phyloP scores from a whole-genome alignment of 2,329 filamentous ascomycete species.

The Cordyceps fumosorosea region DNA sequence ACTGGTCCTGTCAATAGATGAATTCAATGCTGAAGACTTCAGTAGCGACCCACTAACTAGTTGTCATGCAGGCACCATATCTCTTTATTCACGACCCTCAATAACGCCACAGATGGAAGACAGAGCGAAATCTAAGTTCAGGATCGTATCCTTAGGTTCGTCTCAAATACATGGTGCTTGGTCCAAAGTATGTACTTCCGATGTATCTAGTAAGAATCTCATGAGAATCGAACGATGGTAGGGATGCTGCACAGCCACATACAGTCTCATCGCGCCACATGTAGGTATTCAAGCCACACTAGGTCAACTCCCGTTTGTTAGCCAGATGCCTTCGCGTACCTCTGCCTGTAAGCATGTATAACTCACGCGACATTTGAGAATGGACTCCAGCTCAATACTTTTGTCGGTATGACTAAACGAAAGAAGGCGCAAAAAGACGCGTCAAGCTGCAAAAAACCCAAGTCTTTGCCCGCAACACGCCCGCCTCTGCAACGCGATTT shows the following conservation, averaged over 20 bases:
- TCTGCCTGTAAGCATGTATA: background rate
- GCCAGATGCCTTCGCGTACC: background rate
- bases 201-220: too few relatives aligned
- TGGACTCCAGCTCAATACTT: background rate
- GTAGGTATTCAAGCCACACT: background rate
- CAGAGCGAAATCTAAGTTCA: too few relatives aligned
- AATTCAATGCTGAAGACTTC: background rate
- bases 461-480: background rate
- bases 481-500: conserved; percentile 48
- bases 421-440: conserved; percentile 16
- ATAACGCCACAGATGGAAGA: too few relatives aligned
- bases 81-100: too few relatives aligned
- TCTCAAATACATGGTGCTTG: too few relatives aligned
- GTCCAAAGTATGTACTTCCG: too few relatives aligned
- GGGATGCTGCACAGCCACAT: too few relatives aligned
- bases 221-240: too few relatives aligned
- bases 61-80: too few relatives aligned
- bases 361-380: background rate
- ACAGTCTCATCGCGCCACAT: too few relatives aligned
- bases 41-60: too few relatives aligned
- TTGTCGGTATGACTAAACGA: conserved; percentile 3
- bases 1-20: background rate
- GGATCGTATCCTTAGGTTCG: too few relatives aligned
- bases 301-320: background rate
- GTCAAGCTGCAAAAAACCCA: conserved; percentile 17